A percentile compares a stretch with the other conserved stretches of the same genome.
These are phyloP conservation scores for Talaromyces sp. DNA, from an alignment of 2,329 filamentous ascomycete species.

Conservation along the genomic window DNA sequence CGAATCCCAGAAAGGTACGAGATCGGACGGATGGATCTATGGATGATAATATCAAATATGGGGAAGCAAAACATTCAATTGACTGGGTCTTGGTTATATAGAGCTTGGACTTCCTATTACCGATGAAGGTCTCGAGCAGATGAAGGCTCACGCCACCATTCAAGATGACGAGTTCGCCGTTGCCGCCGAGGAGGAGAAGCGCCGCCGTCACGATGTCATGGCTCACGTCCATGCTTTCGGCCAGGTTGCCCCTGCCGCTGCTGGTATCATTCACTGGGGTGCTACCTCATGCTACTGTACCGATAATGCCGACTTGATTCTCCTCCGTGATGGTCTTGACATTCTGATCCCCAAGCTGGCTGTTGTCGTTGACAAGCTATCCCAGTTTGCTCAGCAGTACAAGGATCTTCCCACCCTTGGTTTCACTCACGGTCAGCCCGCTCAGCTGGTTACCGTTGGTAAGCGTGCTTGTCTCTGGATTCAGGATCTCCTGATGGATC, in stretches of 20 bases:
- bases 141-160: slow-evolving; percentile 73
- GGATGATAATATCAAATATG: neutral
- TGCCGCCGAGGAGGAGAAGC: slow-evolving; percentile 75
- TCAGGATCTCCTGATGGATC: slow-evolving; percentile 74
- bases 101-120: slow-evolving; percentile 77
- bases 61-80: slow-evolving; percentile 18
- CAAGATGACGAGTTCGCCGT: slow-evolving; percentile 77
- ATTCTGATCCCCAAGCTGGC: slow-evolving; percentile 78
- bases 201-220: slow-evolving; percentile 66
- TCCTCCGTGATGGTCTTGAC: slow-evolving; percentile 73
- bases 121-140: slow-evolving; percentile 72
- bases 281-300: slow-evolving; percentile 63
- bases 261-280: slow-evolving; percentile 80
- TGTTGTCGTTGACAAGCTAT: slow-evolving; percentile 74
- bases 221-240: slow-evolving; percentile 76
- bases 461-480: slow-evolving; percentile 71
- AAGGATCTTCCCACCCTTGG: slow-evolving; percentile 73
- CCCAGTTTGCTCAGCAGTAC: slow-evolving; percentile 71
- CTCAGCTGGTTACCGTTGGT: slow-evolving; percentile 67
- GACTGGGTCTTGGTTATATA: slow-evolving; percentile 29
- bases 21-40: slow-evolving; percentile 7
- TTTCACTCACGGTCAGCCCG: slow-evolving; percentile 69
- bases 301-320: slow-evolving; percentile 77
- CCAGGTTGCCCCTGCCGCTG: slow-evolving; percentile 71
- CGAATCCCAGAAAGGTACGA: slow-evolving; percentile 67